Base-by-base conservation (phyloP, 2,329 filamentous ascomycete genomes). In the Colletotrichum orchidophilum region DNA sequence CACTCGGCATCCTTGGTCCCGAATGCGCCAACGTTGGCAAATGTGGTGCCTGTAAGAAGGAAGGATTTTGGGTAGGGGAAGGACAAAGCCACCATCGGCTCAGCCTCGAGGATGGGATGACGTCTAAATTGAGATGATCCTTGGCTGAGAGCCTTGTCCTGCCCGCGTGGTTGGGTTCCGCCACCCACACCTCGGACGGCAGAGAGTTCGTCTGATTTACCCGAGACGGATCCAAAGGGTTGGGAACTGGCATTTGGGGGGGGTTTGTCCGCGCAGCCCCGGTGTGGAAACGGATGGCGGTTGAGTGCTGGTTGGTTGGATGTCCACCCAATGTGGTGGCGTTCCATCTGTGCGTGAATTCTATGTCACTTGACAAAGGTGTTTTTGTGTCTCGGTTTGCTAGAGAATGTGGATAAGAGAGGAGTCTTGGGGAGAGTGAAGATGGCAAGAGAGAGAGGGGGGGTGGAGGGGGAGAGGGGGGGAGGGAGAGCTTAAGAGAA, bases 61-160 rank as follows among this genome's bases (percentile, higher is more conserved):
- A 27, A 18, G 21, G 53, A 15, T 15, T 26, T 24, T 3, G 8
- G 11, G 24, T 11, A n/a, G 15, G 15, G 12, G 15, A 27, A n/a
- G 31, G n/a, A 6, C 6, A 21, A 15, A 31, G 5, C 26, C 27
- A 39, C 13, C 5, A 15, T n/a, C 11, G 53, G 26, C 24, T 55
- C 62, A 66, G 61, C 66, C 66, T 65, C 15, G 26, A 27, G 26
- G 53, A 69, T 54, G 33, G 27, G 33, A 55, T 26, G 69, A 63
- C 58, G 64, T 71, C 54, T 15, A 57, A 27, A 61, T n/a, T 50
- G 49, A 26, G 62, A 52, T 12, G 50, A 57, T 39, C 27, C 55
- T 31, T n/a, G 13, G 57, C 54, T 11, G 39, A 42, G 53, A 68
- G 59, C 33, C 64, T 63, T 59, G 26, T 49, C 27, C 53, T 33